Base-by-base conservation (phyloP, 208 protist species). In the Acanthamoeba castellanii region DNA sequence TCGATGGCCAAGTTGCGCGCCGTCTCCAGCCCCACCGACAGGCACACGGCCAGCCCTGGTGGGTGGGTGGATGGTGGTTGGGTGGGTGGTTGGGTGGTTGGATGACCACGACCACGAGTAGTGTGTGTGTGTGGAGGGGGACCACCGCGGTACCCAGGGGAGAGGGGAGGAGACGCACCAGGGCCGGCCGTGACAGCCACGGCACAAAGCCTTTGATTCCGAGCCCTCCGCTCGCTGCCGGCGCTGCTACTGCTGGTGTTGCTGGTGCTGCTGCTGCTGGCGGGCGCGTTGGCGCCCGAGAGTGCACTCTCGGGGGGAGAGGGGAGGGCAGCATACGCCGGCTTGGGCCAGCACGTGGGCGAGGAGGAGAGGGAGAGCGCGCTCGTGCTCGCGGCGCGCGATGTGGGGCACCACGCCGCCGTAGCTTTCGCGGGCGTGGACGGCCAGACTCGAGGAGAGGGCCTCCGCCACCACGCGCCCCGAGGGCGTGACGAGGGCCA, bases 371-470 rank as follows among this genome's bases (percentile, higher is more conserved):
- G 32, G 74, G 9, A 84, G 45, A 20, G 13, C 22, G 6, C 45
- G 32, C 18, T 84, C 74, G 22, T 84, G 74, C 45, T 84, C 74
- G 11, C 32, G 4, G 37, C 45, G 32, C 22, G 74, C 74, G 45
- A 84, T 42, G 74, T 52, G 74, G 22, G 74, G 74, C 74, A 84
- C 74, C 74, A 84, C 74, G 11, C 74, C 74, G 8, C 74, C 74
- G 32, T 84, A 34, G 32, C 45, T 42, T 84, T 47, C n/a, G 3
- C 32, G 66, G 25, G 14, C 8, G 18, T 52, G 32, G 7, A 37
- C 9, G 5, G 32, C 22, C 32, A 84, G 74, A 11, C 37, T 84
- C 37, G 74, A 84, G 32, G 74, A 84, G 74, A 84, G 32, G 18
- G 74, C 74, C 37, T 84, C 11, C 7, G 32, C 27, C 32, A 84